Evolutionary conservation across 2,329 filamentous ascomycete genomes (phyloP), one percentile per base, ranked within the genome.

Genomic region (Penicillium sclerotiorum): DNA sequence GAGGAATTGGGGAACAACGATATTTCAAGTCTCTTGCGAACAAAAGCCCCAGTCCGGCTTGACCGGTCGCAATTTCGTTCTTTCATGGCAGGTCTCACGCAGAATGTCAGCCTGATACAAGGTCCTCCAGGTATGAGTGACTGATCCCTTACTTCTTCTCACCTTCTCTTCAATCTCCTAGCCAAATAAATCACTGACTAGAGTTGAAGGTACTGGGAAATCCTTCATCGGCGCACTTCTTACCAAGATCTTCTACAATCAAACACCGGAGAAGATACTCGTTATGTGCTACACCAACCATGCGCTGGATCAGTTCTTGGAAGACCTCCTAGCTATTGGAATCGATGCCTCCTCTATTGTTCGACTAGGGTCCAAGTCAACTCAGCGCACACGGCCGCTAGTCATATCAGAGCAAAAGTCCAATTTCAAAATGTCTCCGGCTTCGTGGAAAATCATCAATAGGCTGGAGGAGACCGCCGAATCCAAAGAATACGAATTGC

Each of bases 171-270:
- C 25, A 27, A 27, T 27, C 25, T 27, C 25, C 25, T 12, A 17
- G 15, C 32, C 32, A 20, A 30, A 36, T 56, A n/a, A 55, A 15
- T 17, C 32, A 17, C n/a, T 11, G 21, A 41, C 23, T 46, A 27
- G 28, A 41, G 15, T 46, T 40, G 17, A 38, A 85, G 84, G 86
- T 0, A 91, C 87, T 0, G 88, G 88, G 1, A 92, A 92, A 57
- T 89, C 86, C 0, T 89, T 89, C 53, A 79, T 89, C 2, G 88
- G 88, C 0, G 83, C 86, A 0, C 69, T 87, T 2, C 72, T 86
- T 1, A 79, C 82, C 0, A 84, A 84, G 45, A 66, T 75, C 0
- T 61, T 91, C 0, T 68, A 83, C 17, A 63, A 80, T 1, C 59
- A 74, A 5, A 82, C 80, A 0, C 17, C 57, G 0, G 72, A 80